Evolutionary conservation across 768 basidiomycete genomes (phyloP).

Genomic region (Phlegmacium glaucopus): DNA sequence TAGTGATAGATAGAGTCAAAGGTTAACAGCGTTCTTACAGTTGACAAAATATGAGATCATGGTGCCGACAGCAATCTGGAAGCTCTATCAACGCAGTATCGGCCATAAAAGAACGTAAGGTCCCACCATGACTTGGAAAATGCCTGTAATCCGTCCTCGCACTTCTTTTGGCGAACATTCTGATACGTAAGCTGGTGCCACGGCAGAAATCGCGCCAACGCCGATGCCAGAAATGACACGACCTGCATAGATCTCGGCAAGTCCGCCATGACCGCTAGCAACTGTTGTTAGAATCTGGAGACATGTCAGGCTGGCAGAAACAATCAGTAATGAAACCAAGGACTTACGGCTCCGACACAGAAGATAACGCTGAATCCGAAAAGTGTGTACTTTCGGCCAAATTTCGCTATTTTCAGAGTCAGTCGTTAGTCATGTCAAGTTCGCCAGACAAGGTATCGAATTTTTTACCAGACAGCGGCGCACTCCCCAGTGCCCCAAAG

Average conservation of each 20-base stretch:
- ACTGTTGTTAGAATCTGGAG: conserved; percentile 66
- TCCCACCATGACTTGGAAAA: conserved; percentile 80
- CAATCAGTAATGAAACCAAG: background rate
- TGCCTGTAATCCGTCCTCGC: conserved; percentile 79
- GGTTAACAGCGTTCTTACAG: conserved; percentile 36
- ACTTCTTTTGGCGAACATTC: conserved; percentile 88
- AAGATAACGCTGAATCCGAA: conserved; percentile 63
- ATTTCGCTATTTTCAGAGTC: conserved; percentile 35
- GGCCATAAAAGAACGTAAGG: background rate
- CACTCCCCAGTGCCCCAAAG: conserved; percentile 78
- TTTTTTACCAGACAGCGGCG: conserved; percentile 60
- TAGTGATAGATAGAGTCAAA: conserved; percentile 1
- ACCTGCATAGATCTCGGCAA: conserved; percentile 74
- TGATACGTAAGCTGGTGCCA: conserved; percentile 82
- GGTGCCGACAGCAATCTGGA: conserved; percentile 67
- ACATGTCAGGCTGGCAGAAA: background rate
- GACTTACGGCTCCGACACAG: conserved; percentile 63
- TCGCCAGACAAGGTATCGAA: background rate
- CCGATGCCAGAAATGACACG: conserved; percentile 79
- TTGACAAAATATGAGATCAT: conserved; percentile 86
- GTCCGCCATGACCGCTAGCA: conserved; percentile 50
- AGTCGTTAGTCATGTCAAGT: background rate
- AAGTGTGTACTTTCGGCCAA: conserved; percentile 68
- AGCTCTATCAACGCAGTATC: no score
- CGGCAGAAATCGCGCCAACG: conserved; percentile 79